Base-by-base conservation (phyloP, 1,284 basidiomycete species). In the Taiwanofungus camphoratus region DNA sequence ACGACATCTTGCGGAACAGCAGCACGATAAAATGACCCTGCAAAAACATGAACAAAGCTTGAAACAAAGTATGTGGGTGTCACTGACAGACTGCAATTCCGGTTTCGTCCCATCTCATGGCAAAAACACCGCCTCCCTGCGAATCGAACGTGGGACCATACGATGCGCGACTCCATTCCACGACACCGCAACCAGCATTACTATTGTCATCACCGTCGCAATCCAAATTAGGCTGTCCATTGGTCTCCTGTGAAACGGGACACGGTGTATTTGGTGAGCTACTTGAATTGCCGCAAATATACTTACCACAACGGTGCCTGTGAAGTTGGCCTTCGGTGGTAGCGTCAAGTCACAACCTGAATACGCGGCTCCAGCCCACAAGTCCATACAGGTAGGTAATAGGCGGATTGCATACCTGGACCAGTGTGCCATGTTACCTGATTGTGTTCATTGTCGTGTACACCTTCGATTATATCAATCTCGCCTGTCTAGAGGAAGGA, bases 381-480 rank as follows among this genome's bases (percentile, higher is more conserved):
- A 13, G 23, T 19, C 15, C n/a, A 30, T 27, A 23, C 45, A 6
- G 22, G 24, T 34, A 15, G 20, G 30, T 23, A 18, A 22, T 40
- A n/a, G 20, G 13, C 13, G 13, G 8, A 27, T 27, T 4, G 52
- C 62, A 13, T 57, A 76, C 78, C 74, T 45, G 72, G 64, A 23
- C 61, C 68, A 7, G 81, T 84, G 60, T 87, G 84, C 74, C 81
- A 85, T 33, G 85, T 79, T 33, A 86, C 75, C 60, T 87, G 84
- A 53, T 89, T 88, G 53, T 84, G 79, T 54, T 79, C 67, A 54
- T 84, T 84, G 49, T 82, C 79, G 54, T 87, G 82, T 4, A 87
- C 83, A 6, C 84, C 82, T 64, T 89, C 85, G 16, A 89, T 73
- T 41, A 91, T 82, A 62, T 90, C 87, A 29, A 90, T 86, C 64